Evolutionary conservation across 768 basidiomycete genomes (phyloP).

Genomic region (Tricholoma matsutake): DNA sequence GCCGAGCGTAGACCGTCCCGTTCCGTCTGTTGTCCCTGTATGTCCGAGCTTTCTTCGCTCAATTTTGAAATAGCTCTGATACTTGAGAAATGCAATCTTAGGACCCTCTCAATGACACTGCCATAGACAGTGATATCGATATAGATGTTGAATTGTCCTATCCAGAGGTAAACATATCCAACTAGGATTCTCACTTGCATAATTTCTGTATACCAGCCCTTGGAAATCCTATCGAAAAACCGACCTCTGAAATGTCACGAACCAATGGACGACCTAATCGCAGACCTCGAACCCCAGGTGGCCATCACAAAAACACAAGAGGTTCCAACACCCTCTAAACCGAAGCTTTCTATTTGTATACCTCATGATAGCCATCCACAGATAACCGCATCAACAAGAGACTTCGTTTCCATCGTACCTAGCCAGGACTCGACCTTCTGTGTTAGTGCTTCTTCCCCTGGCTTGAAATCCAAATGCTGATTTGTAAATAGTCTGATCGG

Average conservation of each 20-base stretch:
- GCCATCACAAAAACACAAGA: background rate
- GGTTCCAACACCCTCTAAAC: background rate
- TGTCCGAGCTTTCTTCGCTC: background rate
- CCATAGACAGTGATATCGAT: constrained; percentile 1
- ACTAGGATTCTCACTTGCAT: background rate
- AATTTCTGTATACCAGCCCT: background rate
- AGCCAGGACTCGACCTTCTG: background rate
- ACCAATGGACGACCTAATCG: background rate
- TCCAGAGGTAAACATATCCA: constrained; percentile 11
- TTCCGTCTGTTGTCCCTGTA: background rate
- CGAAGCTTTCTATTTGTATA: background rate
- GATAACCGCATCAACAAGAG: background rate
- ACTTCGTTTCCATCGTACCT: background rate
- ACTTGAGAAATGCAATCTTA: background rate
- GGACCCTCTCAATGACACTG: background rate
- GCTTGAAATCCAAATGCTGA: background rate
- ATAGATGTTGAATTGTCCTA: constrained; percentile 12
- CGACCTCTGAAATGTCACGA: background rate
- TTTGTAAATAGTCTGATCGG: background rate
- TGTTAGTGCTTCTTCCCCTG: background rate
- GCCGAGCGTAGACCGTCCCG: background rate
- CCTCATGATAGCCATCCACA: background rate
- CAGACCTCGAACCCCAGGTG: background rate
- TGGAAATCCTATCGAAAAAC: background rate
- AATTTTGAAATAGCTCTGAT: background rate